These are phyloP conservation scores for Triticum timopheevii DNA, from an alignment of 176 grass and related monocot species.

Conservation along the genomic window DNA sequence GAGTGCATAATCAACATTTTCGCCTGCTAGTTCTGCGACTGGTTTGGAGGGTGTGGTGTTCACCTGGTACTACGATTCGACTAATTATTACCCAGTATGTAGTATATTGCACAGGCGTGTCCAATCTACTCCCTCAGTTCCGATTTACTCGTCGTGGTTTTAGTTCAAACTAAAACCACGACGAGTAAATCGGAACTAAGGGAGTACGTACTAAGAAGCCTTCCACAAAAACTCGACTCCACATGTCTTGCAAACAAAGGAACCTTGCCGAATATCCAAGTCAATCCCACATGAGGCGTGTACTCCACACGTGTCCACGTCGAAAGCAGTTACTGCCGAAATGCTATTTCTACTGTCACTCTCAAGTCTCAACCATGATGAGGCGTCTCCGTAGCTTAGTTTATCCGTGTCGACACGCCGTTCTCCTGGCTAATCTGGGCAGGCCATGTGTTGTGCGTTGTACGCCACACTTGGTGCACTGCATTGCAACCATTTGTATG, in stretches of 20 bases:
- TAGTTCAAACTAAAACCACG: too few species aligned
- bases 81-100: too few species aligned
- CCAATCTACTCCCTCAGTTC: too few species aligned
- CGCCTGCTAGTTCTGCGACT: too few species aligned
- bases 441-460: too few species aligned
- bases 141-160: too few species aligned
- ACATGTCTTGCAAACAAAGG: slow-evolving; percentile 19
- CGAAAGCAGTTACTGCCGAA: neutral
- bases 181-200: too few species aligned
- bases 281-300: neutral
- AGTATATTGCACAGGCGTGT: too few species aligned
- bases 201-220: too few species aligned
- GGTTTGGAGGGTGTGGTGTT: too few species aligned
- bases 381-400: neutral
- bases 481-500: neutral
- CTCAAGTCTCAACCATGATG: neutral
- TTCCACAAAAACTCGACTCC: slow-evolving; percentile 24
- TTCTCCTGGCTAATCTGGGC: neutral
- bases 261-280: neutral
- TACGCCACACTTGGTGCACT: neutral
- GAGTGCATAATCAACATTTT: neutral
- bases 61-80: too few species aligned
- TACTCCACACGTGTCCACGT: neutral
- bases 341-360: neutral
- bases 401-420: neutral